Percentiles rank a stretch among this genome's conserved stretches.
Evolutionary conservation across 495 filamentous ascomycete genomes (phyloP).

Genomic region (Achaetomiella virescens): DNA sequence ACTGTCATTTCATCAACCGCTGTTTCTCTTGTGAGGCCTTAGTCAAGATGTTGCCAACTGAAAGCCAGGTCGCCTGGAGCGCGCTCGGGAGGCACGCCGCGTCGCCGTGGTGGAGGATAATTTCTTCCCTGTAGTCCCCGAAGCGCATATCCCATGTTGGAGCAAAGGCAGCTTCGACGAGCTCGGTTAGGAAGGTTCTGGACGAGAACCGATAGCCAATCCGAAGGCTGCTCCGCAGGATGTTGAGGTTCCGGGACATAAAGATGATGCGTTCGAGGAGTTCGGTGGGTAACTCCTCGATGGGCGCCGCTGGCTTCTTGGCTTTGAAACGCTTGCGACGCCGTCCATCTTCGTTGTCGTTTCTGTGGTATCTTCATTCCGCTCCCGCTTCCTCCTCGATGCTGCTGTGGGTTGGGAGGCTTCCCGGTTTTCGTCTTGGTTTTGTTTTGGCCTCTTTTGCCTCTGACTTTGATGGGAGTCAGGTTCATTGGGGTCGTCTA

Average conservation of each 20-base stretch:
- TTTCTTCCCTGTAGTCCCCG: constrained; percentile 5
- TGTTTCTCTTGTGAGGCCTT: too few relatives aligned
- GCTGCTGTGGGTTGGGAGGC: constrained; percentile 13
- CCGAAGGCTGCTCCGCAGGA: constrained; percentile 30
- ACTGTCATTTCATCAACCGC: constrained; percentile 13
- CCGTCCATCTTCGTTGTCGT: not conserved
- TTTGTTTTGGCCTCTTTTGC: constrained; percentile 15
- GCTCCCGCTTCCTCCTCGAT: not conserved
- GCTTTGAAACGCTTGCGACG: constrained; percentile 6
- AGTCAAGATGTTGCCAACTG: too few relatives aligned
- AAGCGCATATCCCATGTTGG: constrained; percentile 36
- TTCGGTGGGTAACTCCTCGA: constrained; percentile 37
- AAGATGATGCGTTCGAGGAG: constrained; percentile 38
- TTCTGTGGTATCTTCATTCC: not conserved
- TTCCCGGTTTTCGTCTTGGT: constrained; percentile 8
- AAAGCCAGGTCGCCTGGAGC: constrained; percentile 28
- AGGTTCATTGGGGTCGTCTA: constrained; percentile 8
- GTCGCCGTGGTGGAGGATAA: constrained; percentile 5
- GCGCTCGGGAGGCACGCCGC: not conserved
- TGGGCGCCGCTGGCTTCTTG: constrained; percentile 19
- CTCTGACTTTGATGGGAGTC: constrained; percentile 24
- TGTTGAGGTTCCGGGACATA: constrained; percentile 34
- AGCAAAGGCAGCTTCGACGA: constrained; percentile 30
- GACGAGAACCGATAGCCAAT: constrained; percentile 33
- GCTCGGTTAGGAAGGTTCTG: constrained; percentile 19